Evolutionary conservation across 148 eudicot species (phyloP).

Genomic region (Fagopyrum esculentum): DNA sequence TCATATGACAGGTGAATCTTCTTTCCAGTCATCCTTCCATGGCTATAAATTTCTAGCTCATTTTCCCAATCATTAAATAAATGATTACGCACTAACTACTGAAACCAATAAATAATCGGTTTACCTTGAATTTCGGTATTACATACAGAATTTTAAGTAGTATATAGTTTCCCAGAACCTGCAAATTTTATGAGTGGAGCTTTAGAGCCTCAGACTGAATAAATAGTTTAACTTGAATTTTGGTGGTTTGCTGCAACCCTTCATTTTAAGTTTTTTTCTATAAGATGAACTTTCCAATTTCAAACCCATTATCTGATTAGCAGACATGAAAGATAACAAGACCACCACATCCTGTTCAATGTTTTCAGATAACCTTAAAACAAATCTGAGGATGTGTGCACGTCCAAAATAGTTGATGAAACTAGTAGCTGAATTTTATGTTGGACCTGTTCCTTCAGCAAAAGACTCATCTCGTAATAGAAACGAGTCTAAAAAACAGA

Average conservation of each 20-base stretch:
- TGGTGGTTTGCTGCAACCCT: background rate
- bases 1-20: background rate
- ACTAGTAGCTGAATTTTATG: background rate
- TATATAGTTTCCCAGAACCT: background rate
- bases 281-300: background rate
- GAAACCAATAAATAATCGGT: background rate
- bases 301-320: background rate
- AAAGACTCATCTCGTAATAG: too few species aligned
- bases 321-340: conserved; percentile 8
- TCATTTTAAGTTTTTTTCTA: background rate
- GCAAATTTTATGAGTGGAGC: background rate
- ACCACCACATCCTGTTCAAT: background rate
- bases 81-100: background rate
- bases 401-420: background rate
- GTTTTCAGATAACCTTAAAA: background rate
- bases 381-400: background rate
- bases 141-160: too few species aligned
- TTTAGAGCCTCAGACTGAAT: background rate
- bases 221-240: too few species aligned
- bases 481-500: background rate
- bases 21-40: background rate
- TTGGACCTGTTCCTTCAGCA: background rate
- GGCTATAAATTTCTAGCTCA: background rate
- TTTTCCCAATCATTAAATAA: background rate
- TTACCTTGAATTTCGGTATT: background rate